phyloP scores from a whole-genome alignment of 2,329 filamentous ascomycete species.

The Gaeumannomyces tritici region DNA sequence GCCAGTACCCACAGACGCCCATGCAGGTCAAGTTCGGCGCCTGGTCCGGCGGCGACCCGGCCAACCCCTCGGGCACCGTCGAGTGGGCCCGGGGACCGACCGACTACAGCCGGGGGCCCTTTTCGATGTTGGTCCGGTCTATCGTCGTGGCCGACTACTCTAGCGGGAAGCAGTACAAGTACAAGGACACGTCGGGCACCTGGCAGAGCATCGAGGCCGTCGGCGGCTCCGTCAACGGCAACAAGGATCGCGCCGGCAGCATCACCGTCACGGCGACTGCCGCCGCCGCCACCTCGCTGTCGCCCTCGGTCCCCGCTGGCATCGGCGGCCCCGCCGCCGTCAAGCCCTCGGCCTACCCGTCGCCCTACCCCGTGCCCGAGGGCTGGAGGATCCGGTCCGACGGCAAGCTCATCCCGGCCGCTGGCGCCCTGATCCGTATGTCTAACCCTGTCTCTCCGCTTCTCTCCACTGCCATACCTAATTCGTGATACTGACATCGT shows the following conservation, averaged over 20 bases:
- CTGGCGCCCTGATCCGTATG: neutral
- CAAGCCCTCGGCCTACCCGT: slow-evolving; percentile 38
- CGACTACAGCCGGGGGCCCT: slow-evolving; percentile 76
- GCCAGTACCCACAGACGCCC: slow-evolving; percentile 87
- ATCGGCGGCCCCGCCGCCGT: slow-evolving; percentile 46
- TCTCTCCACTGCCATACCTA: neutral
- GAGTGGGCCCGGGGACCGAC: slow-evolving; percentile 81
- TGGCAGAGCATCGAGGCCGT: slow-evolving; percentile 76
- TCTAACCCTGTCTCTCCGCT: neutral
- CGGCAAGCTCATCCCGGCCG: slow-evolving; percentile 67
- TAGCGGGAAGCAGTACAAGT: slow-evolving; percentile 76
- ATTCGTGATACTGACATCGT: neutral
- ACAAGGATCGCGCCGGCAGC: slow-evolving; percentile 43
- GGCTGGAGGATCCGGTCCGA: slow-evolving; percentile 73
- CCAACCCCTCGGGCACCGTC: slow-evolving; percentile 73
- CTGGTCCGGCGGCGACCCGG: slow-evolving; percentile 84
- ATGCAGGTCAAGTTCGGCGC: slow-evolving; percentile 90
- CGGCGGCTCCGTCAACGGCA: slow-evolving; percentile 69
- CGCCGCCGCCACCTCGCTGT: slow-evolving; percentile 53
- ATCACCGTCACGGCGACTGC: slow-evolving; percentile 45
- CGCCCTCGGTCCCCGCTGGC: slow-evolving; percentile 60
- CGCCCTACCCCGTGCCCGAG: slow-evolving; percentile 51
- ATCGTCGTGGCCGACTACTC: slow-evolving; percentile 83
- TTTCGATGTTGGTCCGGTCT: slow-evolving; percentile 72
- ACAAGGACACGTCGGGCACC: slow-evolving; percentile 65